A percentile compares a stretch with the other conserved stretches of the same genome.
Evolutionary conservation across 805 yeast species (phyloP).

Genomic region (Pichia scutulata): DNA sequence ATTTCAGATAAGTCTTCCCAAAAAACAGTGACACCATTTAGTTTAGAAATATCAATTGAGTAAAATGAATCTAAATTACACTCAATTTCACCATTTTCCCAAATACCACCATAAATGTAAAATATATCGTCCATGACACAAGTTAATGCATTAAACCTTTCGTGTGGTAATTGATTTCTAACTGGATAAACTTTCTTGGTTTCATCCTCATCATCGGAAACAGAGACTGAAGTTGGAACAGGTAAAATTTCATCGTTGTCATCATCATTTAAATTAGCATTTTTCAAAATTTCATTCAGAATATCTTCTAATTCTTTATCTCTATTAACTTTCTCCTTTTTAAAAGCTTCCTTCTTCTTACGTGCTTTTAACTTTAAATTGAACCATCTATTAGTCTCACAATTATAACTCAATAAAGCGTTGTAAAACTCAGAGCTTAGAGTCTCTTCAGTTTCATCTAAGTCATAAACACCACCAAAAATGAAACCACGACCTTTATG

Average conservation of each 20-base stretch:
- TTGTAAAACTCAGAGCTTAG: constrained; percentile 80
- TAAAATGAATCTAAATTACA: constrained; percentile 79
- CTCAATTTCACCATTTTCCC: constrained; percentile 85
- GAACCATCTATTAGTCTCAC: constrained; percentile 86
- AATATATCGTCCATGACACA: constrained; percentile 79
- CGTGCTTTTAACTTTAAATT: constrained; percentile 55
- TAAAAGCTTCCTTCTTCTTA: constrained; percentile 40
- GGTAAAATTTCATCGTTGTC: constrained; percentile 17
- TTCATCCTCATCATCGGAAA: constrained; percentile 32
- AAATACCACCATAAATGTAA: constrained; percentile 84
- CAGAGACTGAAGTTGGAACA: constrained; percentile 30
- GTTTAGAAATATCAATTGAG: constrained; percentile 72
- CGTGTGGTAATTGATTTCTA: constrained; percentile 66
- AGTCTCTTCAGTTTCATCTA: constrained; percentile 90
- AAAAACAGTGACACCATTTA: constrained; percentile 79
- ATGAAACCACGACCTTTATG: constrained; percentile 89
- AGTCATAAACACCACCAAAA: constrained; percentile 95
- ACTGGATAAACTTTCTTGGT: constrained; percentile 41
- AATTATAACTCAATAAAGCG: constrained; percentile 70
- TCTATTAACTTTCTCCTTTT: constrained; percentile 44
- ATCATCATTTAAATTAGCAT: constrained; percentile 60
- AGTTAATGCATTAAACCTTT: constrained; percentile 78
- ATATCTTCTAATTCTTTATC: constrained; percentile 80
- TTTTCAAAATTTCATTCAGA: constrained; percentile 62
- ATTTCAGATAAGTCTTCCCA: constrained; percentile 81